Base-by-base conservation (phyloP, 306 rosid species). In the Vicia villosa region DNA sequence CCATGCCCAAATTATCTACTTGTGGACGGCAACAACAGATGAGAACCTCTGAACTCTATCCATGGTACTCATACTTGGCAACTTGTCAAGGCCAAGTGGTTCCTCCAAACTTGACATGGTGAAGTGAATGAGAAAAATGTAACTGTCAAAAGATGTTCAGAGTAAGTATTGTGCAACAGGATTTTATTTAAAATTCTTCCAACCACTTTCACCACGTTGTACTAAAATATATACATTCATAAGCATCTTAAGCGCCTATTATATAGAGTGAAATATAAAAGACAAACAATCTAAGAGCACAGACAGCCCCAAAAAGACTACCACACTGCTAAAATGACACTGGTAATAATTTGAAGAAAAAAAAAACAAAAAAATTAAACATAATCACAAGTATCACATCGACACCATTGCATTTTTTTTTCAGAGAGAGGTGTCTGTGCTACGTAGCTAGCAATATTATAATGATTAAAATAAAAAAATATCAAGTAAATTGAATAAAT, bases 41-140 rank as follows among this genome's bases (percentile, higher is more conserved):
- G 96, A 82, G 82, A 87, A 89, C 76, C 91, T 78, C 69, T 89
- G 96, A 71, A 89, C 64, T 82, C 91, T 81, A 67, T 91, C 92
- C 15, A 83, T 74, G 46, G 97, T 88, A 57, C 70, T 85, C 92
- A 86, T 86, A 82, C 96, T 91, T 45, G 97, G 97, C 82, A 91
- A 68, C 74, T 91, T 91, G 84, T 91, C 94, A 84, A 84, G 74
- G 80, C 90, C 96, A 59, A 91, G 94, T 36, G 96, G 96, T 80
- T 91, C 90, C 85, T 89, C 94, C 92, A 91, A 79, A 73, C 97
- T 91, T 21, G 97, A 91, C 97, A 91, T 91, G 64, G 69, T 80
- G 71, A 80, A 61, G 76, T 26, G 28, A 75, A 73, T 51, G 78
- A 42, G 41, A 55, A 41, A 59, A 56, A 45, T 51, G 32, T 63